Percentiles rank a stretch among this genome's conserved stretches.
Evolutionary conservation across 2,329 filamentous ascomycete genomes (phyloP).

Genomic region (Diaporthe sp.): DNA sequence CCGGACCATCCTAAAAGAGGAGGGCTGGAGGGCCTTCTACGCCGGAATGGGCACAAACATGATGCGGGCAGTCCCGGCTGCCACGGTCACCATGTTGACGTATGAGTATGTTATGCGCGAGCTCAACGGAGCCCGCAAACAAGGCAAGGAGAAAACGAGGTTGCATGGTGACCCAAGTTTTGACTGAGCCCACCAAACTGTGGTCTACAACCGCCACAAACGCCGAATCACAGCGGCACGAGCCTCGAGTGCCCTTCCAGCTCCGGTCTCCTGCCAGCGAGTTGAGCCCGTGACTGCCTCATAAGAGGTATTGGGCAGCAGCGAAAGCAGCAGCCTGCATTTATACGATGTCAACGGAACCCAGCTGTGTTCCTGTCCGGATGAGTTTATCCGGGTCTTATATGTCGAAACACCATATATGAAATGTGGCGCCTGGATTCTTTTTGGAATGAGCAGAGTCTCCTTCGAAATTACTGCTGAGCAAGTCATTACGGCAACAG

Average conservation of each 20-base stretch:
- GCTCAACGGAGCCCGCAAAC: constrained; percentile 60
- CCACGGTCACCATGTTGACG: constrained; percentile 97
- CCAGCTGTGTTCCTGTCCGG: not conserved
- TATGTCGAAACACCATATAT: constrained; percentile 1
- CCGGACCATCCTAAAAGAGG: constrained; percentile 86
- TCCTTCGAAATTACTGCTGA: not conserved
- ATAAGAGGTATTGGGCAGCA: not conserved
- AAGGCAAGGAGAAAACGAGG: constrained; percentile 52
- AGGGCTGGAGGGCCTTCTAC: constrained; percentile 97
- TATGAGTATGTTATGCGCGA: constrained; percentile 83
- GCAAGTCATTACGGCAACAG: not conserved
- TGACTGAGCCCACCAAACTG: constrained; percentile 21
- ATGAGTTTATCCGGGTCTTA: not conserved
- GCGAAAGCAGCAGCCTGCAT: not conserved
- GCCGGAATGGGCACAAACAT: constrained; percentile 98
- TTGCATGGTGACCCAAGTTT: constrained; percentile 30
- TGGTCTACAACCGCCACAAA: not conserved
- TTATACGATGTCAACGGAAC: not conserved
- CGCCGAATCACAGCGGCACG: not conserved
- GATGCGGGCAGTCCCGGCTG: constrained; percentile 93
- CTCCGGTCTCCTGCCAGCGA: not conserved
- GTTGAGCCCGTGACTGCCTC: not conserved
- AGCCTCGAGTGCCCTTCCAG: not conserved
- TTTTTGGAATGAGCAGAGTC: not conserved
- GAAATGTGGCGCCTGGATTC: not conserved